Base-by-base conservation (phyloP, 106 monocot species). In the Chionographis japonica region DNA sequence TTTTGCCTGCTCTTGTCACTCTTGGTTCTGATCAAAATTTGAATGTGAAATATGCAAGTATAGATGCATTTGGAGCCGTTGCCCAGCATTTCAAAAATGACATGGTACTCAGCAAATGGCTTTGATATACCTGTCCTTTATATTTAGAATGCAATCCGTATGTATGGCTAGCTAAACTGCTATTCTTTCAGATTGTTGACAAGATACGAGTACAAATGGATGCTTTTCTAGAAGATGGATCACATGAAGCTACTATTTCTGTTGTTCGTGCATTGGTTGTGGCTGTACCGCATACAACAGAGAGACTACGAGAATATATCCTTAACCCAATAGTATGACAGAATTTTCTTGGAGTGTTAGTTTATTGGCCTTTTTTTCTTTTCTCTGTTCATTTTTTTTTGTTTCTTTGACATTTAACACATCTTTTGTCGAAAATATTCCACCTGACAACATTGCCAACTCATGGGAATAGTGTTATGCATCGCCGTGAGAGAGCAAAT, bases 191-290 rank as follows among this genome's bases (percentile, higher is more conserved):
- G 97, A 85, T 97, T 72, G 74, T 97, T 68, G 97, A 97, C 41
- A 97, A 97, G 78, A 92, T 97, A 69, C 86, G 81, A 37, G 67
- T 97, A 63, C 97, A 97, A 66, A 92, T 97, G 97, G 97, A 97
- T 92, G 92, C 92, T 71, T 97, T 97, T 74, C 82, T 97, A 39
- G 97, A 97, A 81, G 97, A 97, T 75, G 89, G 92, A 72, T 97
- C 92, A 53, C 92, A 92, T 78, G 97, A 97, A 74, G 97, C 92
- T 72, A 90, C 81, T 63, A 67, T 87, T 55, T 79, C 89, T 60
- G 92, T 97, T 71, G 62, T 92, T 51, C 82, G 81, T 58, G 86
- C 97, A 65, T 79, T 97, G 58, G 66, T 75, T 4, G 74, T 80
- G 41, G 89, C 97, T 27, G 97, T 92, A 68, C 97, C 97, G 62